These are phyloP conservation scores for Zymoseptoria brevis DNA, from an alignment of 2,329 filamentous ascomycete genomes.

Conservation along the genomic window DNA sequence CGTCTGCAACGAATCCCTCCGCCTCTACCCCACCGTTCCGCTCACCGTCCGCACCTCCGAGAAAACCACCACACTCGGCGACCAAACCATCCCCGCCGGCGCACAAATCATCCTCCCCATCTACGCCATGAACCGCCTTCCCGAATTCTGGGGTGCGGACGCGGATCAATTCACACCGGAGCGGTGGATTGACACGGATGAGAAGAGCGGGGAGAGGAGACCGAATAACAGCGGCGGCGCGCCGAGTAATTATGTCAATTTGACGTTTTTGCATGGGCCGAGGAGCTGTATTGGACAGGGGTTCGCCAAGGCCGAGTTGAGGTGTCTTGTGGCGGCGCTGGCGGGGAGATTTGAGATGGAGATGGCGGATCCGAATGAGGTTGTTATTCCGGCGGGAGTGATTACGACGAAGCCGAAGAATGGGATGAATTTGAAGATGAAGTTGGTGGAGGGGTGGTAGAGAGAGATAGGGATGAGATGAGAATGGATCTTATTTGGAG, in stretches of 20 bases:
- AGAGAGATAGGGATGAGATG: background rate
- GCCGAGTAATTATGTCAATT: conserved; percentile 44
- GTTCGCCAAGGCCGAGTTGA: conserved; percentile 50
- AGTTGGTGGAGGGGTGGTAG: conserved; percentile 15
- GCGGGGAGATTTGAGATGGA: conserved; percentile 21
- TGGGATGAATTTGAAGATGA: conserved; percentile 21
- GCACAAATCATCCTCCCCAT: conserved; percentile 34
- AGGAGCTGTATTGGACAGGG: conserved; percentile 72
- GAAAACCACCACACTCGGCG: conserved; percentile 35
- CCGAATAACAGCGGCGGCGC: conserved; percentile 57
- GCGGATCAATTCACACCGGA: conserved; percentile 38
- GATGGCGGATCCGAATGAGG: conserved; percentile 20
- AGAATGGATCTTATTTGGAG: background rate
- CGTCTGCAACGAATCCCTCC: conserved; percentile 39
- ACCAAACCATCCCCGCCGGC: conserved; percentile 32
- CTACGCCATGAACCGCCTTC: conserved; percentile 37
- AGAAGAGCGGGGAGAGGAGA: conserved; percentile 20
- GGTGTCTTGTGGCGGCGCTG: conserved; percentile 24
- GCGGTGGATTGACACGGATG: conserved; percentile 37
- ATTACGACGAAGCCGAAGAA: conserved; percentile 24
- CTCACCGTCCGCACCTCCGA: conserved; percentile 39
- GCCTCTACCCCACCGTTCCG: conserved; percentile 42
- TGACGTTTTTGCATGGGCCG: conserved; percentile 47
- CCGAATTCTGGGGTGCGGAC: conserved; percentile 36
- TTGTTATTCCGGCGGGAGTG: conserved; percentile 18